phyloP scores from a whole-genome alignment of 176 grass and related monocot genomes.

The Elaeis guineensis region DNA sequence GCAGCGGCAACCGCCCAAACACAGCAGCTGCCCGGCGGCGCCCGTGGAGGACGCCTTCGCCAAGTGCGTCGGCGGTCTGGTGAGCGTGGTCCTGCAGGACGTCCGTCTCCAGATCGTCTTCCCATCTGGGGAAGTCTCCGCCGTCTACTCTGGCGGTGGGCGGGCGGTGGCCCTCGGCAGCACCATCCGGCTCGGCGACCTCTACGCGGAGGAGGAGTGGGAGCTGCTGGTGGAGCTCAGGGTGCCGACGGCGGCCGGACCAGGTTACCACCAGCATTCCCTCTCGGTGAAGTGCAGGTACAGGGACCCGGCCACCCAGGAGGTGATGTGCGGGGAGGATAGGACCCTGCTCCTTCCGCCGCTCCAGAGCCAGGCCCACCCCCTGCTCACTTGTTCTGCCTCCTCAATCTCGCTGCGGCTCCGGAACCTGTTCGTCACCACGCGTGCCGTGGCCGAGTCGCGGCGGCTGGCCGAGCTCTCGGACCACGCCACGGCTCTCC shows the following conservation, averaged over 20 bases:
- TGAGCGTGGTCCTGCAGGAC: conserved; percentile 87
- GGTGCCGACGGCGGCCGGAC: conserved; percentile 11
- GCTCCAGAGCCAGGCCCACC: not conserved
- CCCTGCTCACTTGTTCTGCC: too few relatives aligned
- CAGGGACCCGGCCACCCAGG: conserved; percentile 47
- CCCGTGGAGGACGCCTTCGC: conserved; percentile 54
- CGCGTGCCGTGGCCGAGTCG: conserved; percentile 69
- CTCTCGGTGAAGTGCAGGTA: conserved; percentile 55
- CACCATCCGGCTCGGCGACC: conserved; percentile 43
- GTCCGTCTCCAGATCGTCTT: conserved; percentile 56
- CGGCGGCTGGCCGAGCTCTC: conserved; percentile 57
- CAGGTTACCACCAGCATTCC: conserved; percentile 16
- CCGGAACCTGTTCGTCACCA: conserved; percentile 81
- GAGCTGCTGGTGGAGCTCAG: conserved; percentile 88
- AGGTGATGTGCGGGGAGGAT: conserved; percentile 34
- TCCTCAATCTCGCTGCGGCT: conserved; percentile 26
- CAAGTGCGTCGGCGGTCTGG: conserved; percentile 77
- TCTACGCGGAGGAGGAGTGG: conserved; percentile 80
- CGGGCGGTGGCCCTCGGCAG: conserved; percentile 14
- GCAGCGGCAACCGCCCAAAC: not conserved
- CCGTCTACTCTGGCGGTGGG: conserved; percentile 55
- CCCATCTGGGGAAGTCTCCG: conserved; percentile 56
- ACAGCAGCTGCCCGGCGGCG: not conserved
- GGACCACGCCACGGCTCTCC: conserved; percentile 63
- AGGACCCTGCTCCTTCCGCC: conserved; percentile 42